Evolutionary conservation across 495 filamentous ascomycete genomes (phyloP).

Genomic region (Pseudevernia furfuracea): DNA sequence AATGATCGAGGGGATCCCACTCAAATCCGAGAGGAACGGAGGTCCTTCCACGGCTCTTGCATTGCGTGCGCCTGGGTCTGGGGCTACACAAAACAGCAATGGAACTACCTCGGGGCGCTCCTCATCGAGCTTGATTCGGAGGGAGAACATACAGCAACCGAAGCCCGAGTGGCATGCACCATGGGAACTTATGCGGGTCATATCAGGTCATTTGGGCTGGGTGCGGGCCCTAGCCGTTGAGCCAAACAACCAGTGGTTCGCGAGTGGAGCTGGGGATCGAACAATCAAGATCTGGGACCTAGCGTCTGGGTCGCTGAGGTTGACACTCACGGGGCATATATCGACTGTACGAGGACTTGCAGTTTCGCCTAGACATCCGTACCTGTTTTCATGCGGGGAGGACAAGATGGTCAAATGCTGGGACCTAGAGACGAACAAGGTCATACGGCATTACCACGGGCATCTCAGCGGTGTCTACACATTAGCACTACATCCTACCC

Average conservation of each 20-base stretch:
- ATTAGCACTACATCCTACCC: conserved; percentile 78
- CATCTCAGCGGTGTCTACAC: conserved; percentile 96
- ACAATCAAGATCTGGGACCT: conserved; percentile 99
- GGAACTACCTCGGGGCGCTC: conserved; percentile 42
- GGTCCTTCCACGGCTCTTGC: conserved; percentile 52
- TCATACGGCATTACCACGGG: conserved; percentile 97
- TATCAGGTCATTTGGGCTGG: conserved; percentile 95
- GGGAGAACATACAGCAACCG: conserved; percentile 62
- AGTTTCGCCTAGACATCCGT: conserved; percentile 88
- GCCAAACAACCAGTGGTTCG: conserved; percentile 97
- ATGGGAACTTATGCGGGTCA: conserved; percentile 97
- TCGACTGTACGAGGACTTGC: conserved; percentile 91
- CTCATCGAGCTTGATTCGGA: conserved; percentile 55
- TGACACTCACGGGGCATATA: conserved; percentile 96
- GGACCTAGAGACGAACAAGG: conserved; percentile 98
- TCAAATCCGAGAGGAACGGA: conserved; percentile 33
- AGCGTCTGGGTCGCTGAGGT: conserved; percentile 67
- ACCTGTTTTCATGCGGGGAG: conserved; percentile 95
- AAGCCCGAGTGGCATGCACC: conserved; percentile 93
- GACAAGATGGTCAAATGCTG: conserved; percentile 99
- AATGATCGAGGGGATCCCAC: conserved; percentile 61
- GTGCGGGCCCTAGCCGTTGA: conserved; percentile 86
- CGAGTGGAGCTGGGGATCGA: conserved; percentile 87
- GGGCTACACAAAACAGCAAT: conserved; percentile 36
- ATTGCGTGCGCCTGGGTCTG: conserved; percentile 27